Evolutionary conservation across 257 asterid species (phyloP).

Genomic region (Rhazya stricta): DNA sequence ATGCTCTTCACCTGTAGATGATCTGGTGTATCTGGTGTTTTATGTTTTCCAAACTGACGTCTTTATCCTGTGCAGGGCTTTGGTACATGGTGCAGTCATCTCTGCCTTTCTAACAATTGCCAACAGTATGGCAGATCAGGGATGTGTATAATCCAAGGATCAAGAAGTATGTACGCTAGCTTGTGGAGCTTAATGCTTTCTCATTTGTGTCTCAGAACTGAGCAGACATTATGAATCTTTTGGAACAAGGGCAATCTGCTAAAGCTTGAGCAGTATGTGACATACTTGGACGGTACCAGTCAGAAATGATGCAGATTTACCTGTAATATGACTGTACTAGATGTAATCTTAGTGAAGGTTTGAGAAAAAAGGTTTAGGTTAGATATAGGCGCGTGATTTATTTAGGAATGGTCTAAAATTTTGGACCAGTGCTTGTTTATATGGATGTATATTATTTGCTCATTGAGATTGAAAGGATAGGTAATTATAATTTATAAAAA

Average conservation of each 20-base stretch:
- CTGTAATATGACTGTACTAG: too few relatives aligned
- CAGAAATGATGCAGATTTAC: neutral
- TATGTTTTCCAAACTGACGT: neutral
- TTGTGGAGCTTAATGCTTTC: neutral
- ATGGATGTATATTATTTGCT: slow-evolving; percentile 10
- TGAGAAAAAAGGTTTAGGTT: neutral
- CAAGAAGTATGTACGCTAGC: neutral
- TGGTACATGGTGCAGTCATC: slow-evolving; percentile 89
- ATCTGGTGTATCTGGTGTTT: neutral
- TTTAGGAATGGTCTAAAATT: neutral
- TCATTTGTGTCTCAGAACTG: neutral
- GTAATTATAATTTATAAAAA: neutral
- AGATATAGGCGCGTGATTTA: slow-evolving; percentile 1
- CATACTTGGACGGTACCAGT: neutral
- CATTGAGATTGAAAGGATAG: neutral
- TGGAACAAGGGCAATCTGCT: neutral
- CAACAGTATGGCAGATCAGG: slow-evolving; percentile 89
- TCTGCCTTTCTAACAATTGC: slow-evolving; percentile 89
- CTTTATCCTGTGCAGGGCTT: slow-evolving; percentile 38
- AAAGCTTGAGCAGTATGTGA: neutral
- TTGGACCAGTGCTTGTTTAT: slow-evolving; percentile 3
- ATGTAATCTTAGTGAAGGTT: neutral
- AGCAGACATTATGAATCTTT: neutral
- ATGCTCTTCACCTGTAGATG: neutral
- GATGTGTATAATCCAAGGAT: slow-evolving; percentile 50